These are phyloP conservation scores for Digitaria exilis DNA, from an alignment of 202 grass and related monocot genomes.

Conservation along the genomic window DNA sequence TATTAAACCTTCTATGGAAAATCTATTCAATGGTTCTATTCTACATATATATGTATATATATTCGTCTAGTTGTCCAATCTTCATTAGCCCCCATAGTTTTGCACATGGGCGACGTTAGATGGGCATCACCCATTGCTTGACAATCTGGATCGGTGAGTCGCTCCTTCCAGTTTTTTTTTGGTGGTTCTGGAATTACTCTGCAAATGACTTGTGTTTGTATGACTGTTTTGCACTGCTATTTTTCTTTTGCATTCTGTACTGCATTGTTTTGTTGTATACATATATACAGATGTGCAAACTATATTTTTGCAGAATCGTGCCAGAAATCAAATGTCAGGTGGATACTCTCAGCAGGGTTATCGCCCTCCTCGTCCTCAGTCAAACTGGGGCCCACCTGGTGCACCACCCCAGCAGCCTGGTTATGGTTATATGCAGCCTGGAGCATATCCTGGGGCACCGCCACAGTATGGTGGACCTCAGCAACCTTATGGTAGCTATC, in stretches of 20 bases:
- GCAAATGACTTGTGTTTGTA: conserved; percentile 43
- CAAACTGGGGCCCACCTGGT: conserved; percentile 70
- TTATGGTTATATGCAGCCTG: conserved; percentile 91
- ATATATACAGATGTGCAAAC: conserved; percentile 65
- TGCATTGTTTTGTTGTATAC: conserved; percentile 47
- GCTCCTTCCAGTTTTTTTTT: conserved; percentile 57
- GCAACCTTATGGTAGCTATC: conserved; percentile 73
- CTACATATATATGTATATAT: conserved; percentile 44
- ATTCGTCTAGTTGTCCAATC: conserved; percentile 63
- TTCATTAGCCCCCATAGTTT: conserved; percentile 69
- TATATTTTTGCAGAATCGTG: conserved; percentile 86
- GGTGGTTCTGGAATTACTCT: conserved; percentile 49
- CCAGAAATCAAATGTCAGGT: conserved; percentile 81
- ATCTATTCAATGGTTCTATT: conserved; percentile 47
- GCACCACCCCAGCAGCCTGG: conserved; percentile 69
- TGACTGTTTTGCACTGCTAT: conserved; percentile 36
- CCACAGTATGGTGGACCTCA: conserved; percentile 79
- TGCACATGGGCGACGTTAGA: conserved; percentile 74
- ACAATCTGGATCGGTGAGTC: conserved; percentile 71
- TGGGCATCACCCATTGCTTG: conserved; percentile 73
- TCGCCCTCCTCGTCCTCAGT: conserved; percentile 71
- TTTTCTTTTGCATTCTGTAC: conserved; percentile 25
- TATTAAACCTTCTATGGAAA: conserved; percentile 37
- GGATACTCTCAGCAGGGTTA: conserved; percentile 88
- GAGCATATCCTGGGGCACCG: conserved; percentile 76